Evolutionary conservation across 768 basidiomycete species (phyloP).

Genomic region (Tulasnella sp.): DNA sequence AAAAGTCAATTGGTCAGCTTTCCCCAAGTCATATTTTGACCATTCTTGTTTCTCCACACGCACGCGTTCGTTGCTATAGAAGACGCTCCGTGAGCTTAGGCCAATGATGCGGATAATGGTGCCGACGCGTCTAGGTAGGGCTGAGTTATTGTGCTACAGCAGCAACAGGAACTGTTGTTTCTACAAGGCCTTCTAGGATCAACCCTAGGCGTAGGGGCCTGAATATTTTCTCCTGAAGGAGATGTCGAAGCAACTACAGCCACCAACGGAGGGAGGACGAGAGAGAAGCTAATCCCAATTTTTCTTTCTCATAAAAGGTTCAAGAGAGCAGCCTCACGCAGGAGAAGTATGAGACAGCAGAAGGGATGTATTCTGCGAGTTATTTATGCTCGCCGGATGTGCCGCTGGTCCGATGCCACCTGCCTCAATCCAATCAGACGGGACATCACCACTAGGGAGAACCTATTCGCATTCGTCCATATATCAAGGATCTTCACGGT

Average conservation of each 20-base stretch:
- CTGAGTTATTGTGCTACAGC: neutral
- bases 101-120: neutral
- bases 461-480: conserved; percentile 86
- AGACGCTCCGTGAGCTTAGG: conserved; percentile 5
- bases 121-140: neutral
- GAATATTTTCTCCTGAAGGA: conserved; percentile 1
- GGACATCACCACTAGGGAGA: conserved; percentile 62
- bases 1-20: neutral
- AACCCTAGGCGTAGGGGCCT: neutral
- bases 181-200: conserved; percentile 1
- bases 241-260: conserved; percentile 45
- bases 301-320: conserved; percentile 8
- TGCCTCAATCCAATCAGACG: conserved; percentile 59
- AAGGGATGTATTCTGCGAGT: conserved; percentile 12
- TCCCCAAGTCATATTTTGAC: neutral
- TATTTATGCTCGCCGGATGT: conserved; percentile 45
- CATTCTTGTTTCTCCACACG: neutral
- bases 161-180: neutral
- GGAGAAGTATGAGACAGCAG: neutral
- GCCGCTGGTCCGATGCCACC: too few species aligned
- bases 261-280: conserved; percentile 33
- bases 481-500: conserved; percentile 95
- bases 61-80: neutral
- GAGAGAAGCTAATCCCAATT: conserved; percentile 3
- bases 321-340: neutral